A percentile compares a stretch with the other conserved stretches of the same genome.
phyloP scores from a whole-genome alignment of 352 stramenopile species.

The Phytopythium aichiense region DNA sequence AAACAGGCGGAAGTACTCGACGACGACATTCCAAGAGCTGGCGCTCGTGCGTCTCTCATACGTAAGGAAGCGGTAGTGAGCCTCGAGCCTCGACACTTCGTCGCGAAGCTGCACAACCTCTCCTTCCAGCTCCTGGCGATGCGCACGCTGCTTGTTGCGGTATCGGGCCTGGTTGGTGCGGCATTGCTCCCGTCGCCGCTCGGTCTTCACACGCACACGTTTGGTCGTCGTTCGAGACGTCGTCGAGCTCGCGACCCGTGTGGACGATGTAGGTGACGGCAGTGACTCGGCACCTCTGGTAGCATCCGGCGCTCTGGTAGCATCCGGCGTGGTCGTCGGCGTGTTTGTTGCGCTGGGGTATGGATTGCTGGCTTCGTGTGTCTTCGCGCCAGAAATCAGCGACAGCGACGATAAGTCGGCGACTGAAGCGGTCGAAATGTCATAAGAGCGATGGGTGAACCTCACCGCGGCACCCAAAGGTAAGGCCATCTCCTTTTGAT shows the following conservation, averaged over 20 bases:
- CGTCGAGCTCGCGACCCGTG: neutral
- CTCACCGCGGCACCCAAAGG: neutral
- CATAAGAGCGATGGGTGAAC: neutral
- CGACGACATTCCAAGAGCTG: slow-evolving; percentile 11
- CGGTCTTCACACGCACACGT: slow-evolving; percentile 35
- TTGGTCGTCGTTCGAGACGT: slow-evolving; percentile 9
- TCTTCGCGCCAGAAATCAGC: neutral
- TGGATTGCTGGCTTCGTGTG: neutral
- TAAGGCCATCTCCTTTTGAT: neutral
- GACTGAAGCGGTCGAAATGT: neutral
- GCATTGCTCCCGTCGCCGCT: slow-evolving; percentile 39
- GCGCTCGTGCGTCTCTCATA: slow-evolving; percentile 3
- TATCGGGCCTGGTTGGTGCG: slow-evolving; percentile 43
- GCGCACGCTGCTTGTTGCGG: slow-evolving; percentile 25
- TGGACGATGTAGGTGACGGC: neutral
- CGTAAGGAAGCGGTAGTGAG: slow-evolving; percentile 9
- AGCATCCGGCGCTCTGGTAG: no score
- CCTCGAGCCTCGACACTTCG: slow-evolving; percentile 20
- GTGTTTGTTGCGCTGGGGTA: no score
- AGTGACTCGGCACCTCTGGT: no score
- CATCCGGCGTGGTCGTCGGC: neutral
- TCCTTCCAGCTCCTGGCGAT: slow-evolving; percentile 13
- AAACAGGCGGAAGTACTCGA: slow-evolving; percentile 20
- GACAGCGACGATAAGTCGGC: neutral
- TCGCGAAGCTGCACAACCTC: slow-evolving; percentile 15